These are phyloP conservation scores for Populus hybrid DNA, from an alignment of 441 rosid genomes.

Conservation along the genomic window DNA sequence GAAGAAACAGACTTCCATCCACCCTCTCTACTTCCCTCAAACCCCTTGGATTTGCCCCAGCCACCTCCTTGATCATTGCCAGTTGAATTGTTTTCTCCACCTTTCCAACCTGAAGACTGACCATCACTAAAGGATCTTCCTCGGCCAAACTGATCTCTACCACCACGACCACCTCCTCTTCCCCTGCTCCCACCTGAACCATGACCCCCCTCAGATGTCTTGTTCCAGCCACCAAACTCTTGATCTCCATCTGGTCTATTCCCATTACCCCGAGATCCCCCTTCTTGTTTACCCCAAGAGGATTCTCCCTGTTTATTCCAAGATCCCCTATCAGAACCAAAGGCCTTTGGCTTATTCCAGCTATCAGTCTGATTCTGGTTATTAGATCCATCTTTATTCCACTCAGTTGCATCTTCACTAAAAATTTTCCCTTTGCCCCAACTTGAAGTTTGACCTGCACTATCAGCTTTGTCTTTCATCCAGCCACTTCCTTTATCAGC, in stretches of 20 bases:
- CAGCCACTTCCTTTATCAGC: constrained; percentile 31
- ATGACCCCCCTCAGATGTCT: constrained; percentile 34
- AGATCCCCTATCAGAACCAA: constrained; percentile 23
- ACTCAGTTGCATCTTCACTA: constrained; percentile 16
- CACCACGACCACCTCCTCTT: constrained; percentile 48
- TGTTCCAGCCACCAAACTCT: constrained; percentile 26
- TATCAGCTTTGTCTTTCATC: constrained; percentile 21
- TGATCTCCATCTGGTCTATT: constrained; percentile 21
- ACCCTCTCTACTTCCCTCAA: background rate
- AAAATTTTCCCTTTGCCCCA: constrained; percentile 7
- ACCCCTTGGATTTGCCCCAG: constrained; percentile 7
- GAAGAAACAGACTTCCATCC: constrained; percentile 5
- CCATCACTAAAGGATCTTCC: constrained; percentile 41
- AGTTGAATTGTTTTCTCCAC: constrained; percentile 24
- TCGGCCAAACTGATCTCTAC: constrained; percentile 47
- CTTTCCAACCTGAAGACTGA: constrained; percentile 29
- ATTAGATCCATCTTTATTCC: constrained; percentile 27
- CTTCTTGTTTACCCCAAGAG: constrained; percentile 27
- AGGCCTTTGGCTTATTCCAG: constrained; percentile 30
- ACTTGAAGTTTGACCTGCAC: constrained; percentile 17
- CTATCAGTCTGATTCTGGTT: constrained; percentile 14
- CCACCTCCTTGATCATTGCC: constrained; percentile 6
- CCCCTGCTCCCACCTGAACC: constrained; percentile 52
- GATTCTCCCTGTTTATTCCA: constrained; percentile 32
- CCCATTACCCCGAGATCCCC: constrained; percentile 14